Evolutionary conservation across 1,139 yeast genomes (phyloP), one percentile per base, ranked within the genome.

Genomic region (Groenewaldozyma sp.): DNA sequence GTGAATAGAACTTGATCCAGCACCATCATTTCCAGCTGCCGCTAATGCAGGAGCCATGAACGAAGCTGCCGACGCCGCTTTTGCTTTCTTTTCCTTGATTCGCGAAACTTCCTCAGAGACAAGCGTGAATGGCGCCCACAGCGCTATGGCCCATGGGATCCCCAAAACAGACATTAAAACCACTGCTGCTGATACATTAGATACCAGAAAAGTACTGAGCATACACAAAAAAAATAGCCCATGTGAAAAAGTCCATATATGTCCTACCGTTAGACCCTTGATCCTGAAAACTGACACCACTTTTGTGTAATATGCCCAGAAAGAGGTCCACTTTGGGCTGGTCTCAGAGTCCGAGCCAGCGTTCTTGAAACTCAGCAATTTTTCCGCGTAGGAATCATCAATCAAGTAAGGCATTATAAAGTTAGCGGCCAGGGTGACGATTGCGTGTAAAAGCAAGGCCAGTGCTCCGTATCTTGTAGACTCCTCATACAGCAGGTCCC

Each of bases 91-190:
- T 35, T 49, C 55, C 35, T 45, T 45, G 22, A 53, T 38, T 21
- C 51, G 39, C 28, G 64, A 57, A 21, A 64, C 57, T 31, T 63
- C 64, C 42, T 62, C 63, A 1, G 66, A 62, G 7, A 65, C 53
- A 3, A 64, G 44, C 1, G 68, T 54, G 41, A 58, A 65, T 4
- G 69, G 69, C 0, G 64, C 65, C 69, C 69, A 64, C 11, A 60
- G 53, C 0, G 65, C 55, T 19, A 59, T 53, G 1, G 68, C 67
- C 69, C 69, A 65, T 10, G 63, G 48, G 27, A 62, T 44, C 2
- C 69, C 69, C 29, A 63, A 53, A 3, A 58, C 38, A 1, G 56
- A 63, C 3, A 64, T 58, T 4, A 62, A 42, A 2, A 49, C 40
- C 3, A 64, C 55, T 1, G 65, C 67, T 1, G 45, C 46, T 1